phyloP scores from a whole-genome alignment of 805 yeast genomes.

The Cephaloascus fragrans region DNA sequence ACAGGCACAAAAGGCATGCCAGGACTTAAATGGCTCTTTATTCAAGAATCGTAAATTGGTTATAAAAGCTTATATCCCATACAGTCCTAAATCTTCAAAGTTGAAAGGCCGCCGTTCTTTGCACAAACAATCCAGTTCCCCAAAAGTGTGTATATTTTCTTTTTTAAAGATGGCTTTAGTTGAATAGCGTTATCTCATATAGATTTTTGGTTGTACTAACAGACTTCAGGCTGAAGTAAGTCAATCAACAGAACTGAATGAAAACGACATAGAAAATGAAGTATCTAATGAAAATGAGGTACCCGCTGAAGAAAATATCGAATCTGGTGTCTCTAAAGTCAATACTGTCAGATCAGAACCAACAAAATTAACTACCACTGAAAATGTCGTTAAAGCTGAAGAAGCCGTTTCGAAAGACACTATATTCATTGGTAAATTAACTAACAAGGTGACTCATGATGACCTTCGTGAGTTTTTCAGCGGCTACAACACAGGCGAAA shows the following conservation, averaged over 20 bases:
- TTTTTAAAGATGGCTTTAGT: too few species aligned
- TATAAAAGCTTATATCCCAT: slow-evolving; percentile 33
- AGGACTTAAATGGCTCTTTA: slow-evolving; percentile 13
- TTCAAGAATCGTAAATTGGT: slow-evolving; percentile 27
- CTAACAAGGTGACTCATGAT: slow-evolving; percentile 28
- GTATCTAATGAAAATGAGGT: not conserved
- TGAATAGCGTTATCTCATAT: too few species aligned
- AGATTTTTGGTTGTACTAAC: too few species aligned
- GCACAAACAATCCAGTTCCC: not conserved
- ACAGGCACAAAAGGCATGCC: slow-evolving; percentile 17
- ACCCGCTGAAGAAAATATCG: slow-evolving; percentile 1
- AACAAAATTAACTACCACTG: too few species aligned
- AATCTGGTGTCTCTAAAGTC: slow-evolving; percentile 6
- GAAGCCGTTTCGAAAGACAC: slow-evolving; percentile 29
- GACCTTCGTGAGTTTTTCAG: slow-evolving; percentile 34
- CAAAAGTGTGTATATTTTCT: not conserved
- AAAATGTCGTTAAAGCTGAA: not conserved
- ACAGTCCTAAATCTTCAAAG: slow-evolving; percentile 12
- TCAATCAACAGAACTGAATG: too few species aligned
- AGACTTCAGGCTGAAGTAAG: too few species aligned
- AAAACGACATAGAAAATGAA: slow-evolving; percentile 2
- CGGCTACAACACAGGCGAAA: slow-evolving; percentile 34
- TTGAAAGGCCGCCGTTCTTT: not conserved
- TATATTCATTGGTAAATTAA: slow-evolving; percentile 31
- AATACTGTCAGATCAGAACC: slow-evolving; percentile 2